phyloP scores from a whole-genome alignment of 306 rosid genomes.

The Lupinus albus region DNA sequence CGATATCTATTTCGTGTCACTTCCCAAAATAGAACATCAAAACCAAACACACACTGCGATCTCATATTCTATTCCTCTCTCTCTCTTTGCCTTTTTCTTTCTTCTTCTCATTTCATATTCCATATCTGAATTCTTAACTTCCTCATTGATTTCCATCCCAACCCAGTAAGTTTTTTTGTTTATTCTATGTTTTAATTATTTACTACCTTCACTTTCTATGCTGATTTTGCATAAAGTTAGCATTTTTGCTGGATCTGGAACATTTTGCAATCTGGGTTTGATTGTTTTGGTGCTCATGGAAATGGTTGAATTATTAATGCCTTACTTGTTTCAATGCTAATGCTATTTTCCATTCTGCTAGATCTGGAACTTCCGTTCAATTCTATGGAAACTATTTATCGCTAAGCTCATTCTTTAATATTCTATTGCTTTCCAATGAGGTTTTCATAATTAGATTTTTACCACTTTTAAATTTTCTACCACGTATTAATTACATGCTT shows the following conservation, averaged over 20 bases:
- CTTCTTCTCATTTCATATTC: constrained; percentile 13
- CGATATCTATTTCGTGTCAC: too few species aligned
- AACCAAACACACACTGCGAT: too few species aligned
- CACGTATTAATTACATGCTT: constrained; percentile 3
- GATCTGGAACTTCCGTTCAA: constrained; percentile 30
- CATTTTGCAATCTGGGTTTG: too few species aligned
- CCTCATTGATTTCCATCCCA: constrained; percentile 29
- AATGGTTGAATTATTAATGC: too few species aligned
- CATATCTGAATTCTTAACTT: too few species aligned
- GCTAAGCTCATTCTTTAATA: constrained; percentile 12
- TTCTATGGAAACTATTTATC: constrained; percentile 1
- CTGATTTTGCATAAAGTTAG: too few species aligned
- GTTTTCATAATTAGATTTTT: neutral
- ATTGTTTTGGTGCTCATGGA: constrained; percentile 24
- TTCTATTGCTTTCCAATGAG: constrained; percentile 4
- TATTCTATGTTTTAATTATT: neutral
- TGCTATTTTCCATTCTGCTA: constrained; percentile 2
- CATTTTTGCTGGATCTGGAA: too few species aligned
- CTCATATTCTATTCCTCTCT: constrained; percentile 10
- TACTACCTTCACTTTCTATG: neutral
- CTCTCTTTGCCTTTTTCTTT: neutral
- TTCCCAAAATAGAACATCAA: too few species aligned
- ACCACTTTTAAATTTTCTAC: neutral
- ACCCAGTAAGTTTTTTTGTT: constrained; percentile 37
- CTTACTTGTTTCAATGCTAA: constrained; percentile 22